Percentiles rank a stretch among this genome's conserved stretches.
Conservation (phyloP, 306 rosid genomes). For the Phaseolus lunatus region DNA sequence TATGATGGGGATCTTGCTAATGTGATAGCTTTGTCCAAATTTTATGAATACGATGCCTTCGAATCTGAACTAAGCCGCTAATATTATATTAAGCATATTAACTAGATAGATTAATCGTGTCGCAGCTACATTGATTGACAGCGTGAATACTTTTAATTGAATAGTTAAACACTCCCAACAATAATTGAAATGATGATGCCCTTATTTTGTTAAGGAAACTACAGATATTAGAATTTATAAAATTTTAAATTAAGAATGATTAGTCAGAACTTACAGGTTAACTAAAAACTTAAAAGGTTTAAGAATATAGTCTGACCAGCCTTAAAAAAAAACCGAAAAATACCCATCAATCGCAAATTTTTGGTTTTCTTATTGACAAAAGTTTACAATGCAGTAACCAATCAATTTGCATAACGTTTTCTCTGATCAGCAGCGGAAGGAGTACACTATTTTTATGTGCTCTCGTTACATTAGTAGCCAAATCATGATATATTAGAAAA, state of each 20-base stretch:
- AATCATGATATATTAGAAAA: conserved; percentile 10
- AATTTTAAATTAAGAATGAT: no score
- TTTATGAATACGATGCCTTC: not conserved
- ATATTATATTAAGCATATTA: not conserved
- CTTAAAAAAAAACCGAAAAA: not conserved
- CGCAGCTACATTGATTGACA: not conserved
- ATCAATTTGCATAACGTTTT: not conserved
- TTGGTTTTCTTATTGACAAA: not conserved
- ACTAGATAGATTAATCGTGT: not conserved
- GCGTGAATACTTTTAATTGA: not conserved
- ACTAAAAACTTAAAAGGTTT: no score
- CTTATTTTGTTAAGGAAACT: no score
- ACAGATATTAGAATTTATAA: no score
- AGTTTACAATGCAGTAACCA: not conserved
- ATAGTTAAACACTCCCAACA: no score
- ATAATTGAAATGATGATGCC: no score
- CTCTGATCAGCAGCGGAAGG: not conserved
- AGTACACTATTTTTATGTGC: not conserved
- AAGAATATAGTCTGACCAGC: no score
- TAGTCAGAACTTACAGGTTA: no score
- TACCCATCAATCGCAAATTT: not conserved
- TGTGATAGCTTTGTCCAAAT: not conserved
- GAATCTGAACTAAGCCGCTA: not conserved
- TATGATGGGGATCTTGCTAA: not conserved
- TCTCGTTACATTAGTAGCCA: conserved; percentile 16